Base-by-base conservation (phyloP, 2,329 filamentous ascomycete genomes). In the Ophiostoma triangulosporum region DNA sequence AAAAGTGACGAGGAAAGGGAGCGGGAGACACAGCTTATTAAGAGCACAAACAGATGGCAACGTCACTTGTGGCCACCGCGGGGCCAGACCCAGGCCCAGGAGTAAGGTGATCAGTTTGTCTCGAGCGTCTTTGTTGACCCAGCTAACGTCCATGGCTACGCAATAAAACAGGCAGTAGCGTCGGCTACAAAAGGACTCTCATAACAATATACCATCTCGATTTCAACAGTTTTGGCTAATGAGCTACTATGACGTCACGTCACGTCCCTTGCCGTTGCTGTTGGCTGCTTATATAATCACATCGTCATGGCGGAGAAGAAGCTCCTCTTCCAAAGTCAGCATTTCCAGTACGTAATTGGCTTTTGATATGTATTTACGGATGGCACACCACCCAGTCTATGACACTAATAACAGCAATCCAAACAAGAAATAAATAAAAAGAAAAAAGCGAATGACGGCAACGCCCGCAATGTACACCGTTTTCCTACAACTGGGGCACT, bases 391-490 rank as follows among this genome's bases (percentile, higher is more conserved):
- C n/a, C n/a, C n/a, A n/a, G n/a, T n/a, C n/a, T n/a, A n/a, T n/a
- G n/a, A 32, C 12, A 12, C 36, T 20, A 9, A 24, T 20, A 22
- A n/a, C 12, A 46, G 26, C 22, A 29, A n/a, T n/a, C n/a, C n/a
- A n/a, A 27, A 29, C 27, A 29, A 20, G n/a, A 17, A 46, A 11
- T 14, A 29, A 20, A 29, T 24, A 7, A 45, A 45, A n/a, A 27
- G 22, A 45, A n/a, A 45, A 14, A 27, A 45, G 22, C 32, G 26
- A 46, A 46, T 46, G 43, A 46, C 43, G 43, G 43, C 43, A 46
- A 46, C 43, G 43, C 43, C 43, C 43, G 43, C 27, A 46, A 46
- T 46, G 43, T 46, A 46, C 43, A 46, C 24, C 43, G 12, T 46
- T 46, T 46, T 46, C 12, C n/a, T 11, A 17, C n/a, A 46, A 32